Conservation (phyloP, 1,284 basidiomycete genomes). For the Cryptococcus sp. region DNA sequence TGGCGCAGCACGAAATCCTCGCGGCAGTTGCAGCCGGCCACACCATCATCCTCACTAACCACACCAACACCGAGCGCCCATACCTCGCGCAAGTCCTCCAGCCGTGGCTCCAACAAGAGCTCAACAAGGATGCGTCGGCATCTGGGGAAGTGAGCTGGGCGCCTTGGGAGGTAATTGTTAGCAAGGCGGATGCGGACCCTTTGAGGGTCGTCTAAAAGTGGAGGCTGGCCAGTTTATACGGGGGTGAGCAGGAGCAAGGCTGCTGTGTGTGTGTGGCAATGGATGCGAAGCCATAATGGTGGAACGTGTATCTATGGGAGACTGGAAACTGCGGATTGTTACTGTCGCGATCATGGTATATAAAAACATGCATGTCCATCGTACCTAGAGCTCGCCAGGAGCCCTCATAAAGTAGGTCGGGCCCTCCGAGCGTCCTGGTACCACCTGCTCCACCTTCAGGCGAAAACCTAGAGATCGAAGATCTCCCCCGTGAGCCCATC, state of each 20-base stretch:
- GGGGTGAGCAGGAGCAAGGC: not conserved
- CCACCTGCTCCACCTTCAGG: slow-evolving; percentile 63
- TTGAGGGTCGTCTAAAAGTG: slow-evolving; percentile 26
- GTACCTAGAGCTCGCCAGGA: too few species aligned
- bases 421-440: slow-evolving; percentile 50
- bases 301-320: too few species aligned
- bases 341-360: too few species aligned
- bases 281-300: not conserved
- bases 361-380: too few species aligned
- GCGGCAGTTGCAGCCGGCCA: slow-evolving; percentile 68
- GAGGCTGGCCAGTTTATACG: not conserved
- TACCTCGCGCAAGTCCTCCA: slow-evolving; percentile 68
- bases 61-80: slow-evolving; percentile 84
- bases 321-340: too few species aligned
- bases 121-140: slow-evolving; percentile 55
- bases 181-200: slow-evolving; percentile 42
- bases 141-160: slow-evolving; percentile 18
- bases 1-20: slow-evolving; percentile 77
- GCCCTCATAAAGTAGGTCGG: too few species aligned
- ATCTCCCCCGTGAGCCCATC: slow-evolving; percentile 73
- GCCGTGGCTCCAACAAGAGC: slow-evolving; percentile 58
- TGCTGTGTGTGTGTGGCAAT: not conserved
- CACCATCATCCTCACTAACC: slow-evolving; percentile 76
- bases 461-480: slow-evolving; percentile 64
- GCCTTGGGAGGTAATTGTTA: slow-evolving; percentile 45